These are phyloP conservation scores for Neospermospora avenae DNA, from an alignment of 2,329 filamentous ascomycete species.

Conservation along the genomic window DNA sequence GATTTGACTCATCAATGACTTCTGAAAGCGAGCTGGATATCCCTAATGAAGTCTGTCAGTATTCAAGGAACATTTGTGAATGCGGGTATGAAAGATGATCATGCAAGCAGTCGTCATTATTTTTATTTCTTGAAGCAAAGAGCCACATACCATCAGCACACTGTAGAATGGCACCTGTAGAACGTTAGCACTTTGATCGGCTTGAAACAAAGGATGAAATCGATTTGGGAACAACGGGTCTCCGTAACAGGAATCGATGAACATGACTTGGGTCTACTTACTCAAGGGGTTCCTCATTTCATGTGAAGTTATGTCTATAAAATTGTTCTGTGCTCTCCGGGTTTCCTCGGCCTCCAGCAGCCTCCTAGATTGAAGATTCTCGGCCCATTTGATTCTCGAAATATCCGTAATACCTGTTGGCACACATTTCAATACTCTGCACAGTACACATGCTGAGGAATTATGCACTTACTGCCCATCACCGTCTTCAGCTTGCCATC, in stretches of 20 bases:
- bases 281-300: slow-evolving; percentile 76
- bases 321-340: slow-evolving; percentile 70
- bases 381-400: slow-evolving; percentile 46
- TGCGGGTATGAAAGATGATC: neutral
- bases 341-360: slow-evolving; percentile 52
- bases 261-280: slow-evolving; percentile 57
- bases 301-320: slow-evolving; percentile 72
- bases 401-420: slow-evolving; percentile 71
- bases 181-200: neutral
- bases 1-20: neutral
- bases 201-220: neutral
- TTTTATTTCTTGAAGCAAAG: neutral
- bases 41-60: slow-evolving; percentile 4
- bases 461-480: slow-evolving; percentile 50
- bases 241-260: neutral
- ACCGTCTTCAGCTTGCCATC: slow-evolving; percentile 66
- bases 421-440: slow-evolving; percentile 54
- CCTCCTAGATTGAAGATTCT: slow-evolving; percentile 36
- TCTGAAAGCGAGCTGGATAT: slow-evolving; percentile 22
- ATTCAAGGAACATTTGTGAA: neutral
- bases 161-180: slow-evolving; percentile 62
- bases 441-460: neutral
- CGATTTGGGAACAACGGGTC: neutral
- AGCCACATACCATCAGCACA: slow-evolving; percentile 54
- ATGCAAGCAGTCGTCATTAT: neutral